phyloP scores from a whole-genome alignment of 1,284 basidiomycete genomes.

The Ganoderma lucidum region DNA sequence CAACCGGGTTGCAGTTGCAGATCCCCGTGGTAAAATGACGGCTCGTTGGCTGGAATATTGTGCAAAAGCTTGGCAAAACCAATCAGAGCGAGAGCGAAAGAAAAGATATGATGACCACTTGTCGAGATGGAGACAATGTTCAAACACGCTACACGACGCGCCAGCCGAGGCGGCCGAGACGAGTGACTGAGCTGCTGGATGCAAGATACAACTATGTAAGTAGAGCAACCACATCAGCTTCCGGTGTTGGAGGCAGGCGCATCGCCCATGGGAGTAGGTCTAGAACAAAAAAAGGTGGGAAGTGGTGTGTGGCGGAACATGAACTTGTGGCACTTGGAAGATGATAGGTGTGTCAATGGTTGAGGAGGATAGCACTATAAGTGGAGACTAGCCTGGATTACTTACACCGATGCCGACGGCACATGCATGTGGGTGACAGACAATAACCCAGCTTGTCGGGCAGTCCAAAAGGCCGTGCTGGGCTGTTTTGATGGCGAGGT shows the following conservation, averaged over 20 bases:
- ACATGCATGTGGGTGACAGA: conserved; percentile 1
- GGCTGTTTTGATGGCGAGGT: neutral
- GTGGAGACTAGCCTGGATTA: neutral
- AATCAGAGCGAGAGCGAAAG: neutral
- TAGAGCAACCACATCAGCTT: neutral
- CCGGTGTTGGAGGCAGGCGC: neutral
- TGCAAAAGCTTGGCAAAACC: neutral
- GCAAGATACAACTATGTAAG: neutral
- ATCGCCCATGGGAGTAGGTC: neutral
- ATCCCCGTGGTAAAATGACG: conserved; percentile 19
- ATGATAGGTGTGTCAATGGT: neutral
- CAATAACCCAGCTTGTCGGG: neutral
- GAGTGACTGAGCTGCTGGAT: neutral
- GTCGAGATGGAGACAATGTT: neutral
- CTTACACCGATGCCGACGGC: neutral
- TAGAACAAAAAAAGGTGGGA: neutral
- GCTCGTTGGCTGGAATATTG: neutral
- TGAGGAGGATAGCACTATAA: neutral
- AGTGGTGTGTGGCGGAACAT: neutral
- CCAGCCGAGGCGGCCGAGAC: conserved; percentile 1
- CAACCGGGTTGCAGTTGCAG: conserved; percentile 16
- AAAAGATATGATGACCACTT: conserved; percentile 3
- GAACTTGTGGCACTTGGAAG: neutral
- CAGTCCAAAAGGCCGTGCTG: neutral
- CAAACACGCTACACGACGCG: neutral